Conservation (phyloP, 176 grass and related monocot species). For the Thinopyrum elongatum region DNA sequence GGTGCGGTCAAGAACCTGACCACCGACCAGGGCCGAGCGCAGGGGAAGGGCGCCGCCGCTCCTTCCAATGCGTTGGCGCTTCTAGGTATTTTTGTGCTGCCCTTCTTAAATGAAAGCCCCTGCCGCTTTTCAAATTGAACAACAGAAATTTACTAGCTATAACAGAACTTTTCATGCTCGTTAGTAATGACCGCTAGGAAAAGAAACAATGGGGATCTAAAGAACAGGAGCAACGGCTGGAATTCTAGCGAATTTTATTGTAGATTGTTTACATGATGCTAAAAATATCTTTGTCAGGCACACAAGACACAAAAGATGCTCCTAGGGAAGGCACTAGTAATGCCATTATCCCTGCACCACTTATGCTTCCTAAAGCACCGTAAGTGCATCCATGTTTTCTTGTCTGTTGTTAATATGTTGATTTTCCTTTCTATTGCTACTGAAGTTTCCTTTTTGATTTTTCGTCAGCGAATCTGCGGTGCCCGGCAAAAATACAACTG, state of each 20-base stretch:
- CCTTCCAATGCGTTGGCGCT: slow-evolving; percentile 44
- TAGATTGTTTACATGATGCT: background rate
- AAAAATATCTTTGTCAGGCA: slow-evolving; percentile 45
- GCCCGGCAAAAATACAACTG: slow-evolving; percentile 65
- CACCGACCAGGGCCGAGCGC: slow-evolving; percentile 43
- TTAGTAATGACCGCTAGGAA: background rate
- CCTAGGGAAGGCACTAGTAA: slow-evolving; percentile 44
- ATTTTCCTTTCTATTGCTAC: background rate
- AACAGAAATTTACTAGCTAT: background rate
- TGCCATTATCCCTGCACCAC: slow-evolving; percentile 65
- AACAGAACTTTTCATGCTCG: background rate
- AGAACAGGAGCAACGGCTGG: background rate
- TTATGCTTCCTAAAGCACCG: slow-evolving; percentile 87
- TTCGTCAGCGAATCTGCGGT: slow-evolving; percentile 49
- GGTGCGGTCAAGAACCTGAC: slow-evolving; percentile 57
- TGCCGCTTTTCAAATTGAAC: background rate
- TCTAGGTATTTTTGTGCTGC: slow-evolving; percentile 41
- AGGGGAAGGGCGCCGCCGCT: slow-evolving; percentile 35
- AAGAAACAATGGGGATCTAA: background rate
- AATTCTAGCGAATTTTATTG: background rate
- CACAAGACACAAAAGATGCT: slow-evolving; percentile 43
- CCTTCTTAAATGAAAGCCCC: background rate
- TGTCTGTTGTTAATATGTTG: slow-evolving; percentile 18
- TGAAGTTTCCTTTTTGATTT: background rate
- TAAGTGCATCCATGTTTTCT: slow-evolving; percentile 46